phyloP scores from a whole-genome alignment of 2,329 filamentous ascomycete genomes.

The Ophioceras dolichostomum region DNA sequence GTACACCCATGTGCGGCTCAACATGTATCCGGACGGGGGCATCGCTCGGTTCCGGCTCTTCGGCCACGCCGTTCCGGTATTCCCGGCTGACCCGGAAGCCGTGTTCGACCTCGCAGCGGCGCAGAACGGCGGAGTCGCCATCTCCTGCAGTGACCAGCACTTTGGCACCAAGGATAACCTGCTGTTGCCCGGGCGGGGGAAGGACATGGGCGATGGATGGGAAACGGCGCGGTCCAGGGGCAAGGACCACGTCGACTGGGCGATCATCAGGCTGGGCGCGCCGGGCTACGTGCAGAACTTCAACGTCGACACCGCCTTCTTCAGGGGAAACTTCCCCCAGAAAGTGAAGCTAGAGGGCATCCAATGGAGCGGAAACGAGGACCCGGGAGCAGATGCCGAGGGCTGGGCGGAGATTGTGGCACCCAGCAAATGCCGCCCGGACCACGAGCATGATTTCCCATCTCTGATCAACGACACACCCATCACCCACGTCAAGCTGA shows the following conservation, averaged over 20 bases:
- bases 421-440: constrained; percentile 58
- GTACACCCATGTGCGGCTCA: constrained; percentile 68
- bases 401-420: constrained; percentile 56
- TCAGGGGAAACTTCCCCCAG: constrained; percentile 74
- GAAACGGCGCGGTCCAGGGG: constrained; percentile 66
- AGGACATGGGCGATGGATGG: constrained; percentile 85
- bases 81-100: constrained; percentile 51
- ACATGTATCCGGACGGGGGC: constrained; percentile 79
- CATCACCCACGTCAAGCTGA: constrained; percentile 78
- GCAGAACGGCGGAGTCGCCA: constrained; percentile 65
- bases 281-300: constrained; percentile 52
- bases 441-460: constrained; percentile 58
- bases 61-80: constrained; percentile 64
- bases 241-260: constrained; percentile 66
- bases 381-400: constrained; percentile 42
- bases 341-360: constrained; percentile 57
- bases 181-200: constrained; percentile 30
- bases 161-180: constrained; percentile 54
- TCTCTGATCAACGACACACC: constrained; percentile 41
- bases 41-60: constrained; percentile 72
- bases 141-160: constrained; percentile 71
- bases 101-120: constrained; percentile 67
- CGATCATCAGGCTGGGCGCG: constrained; percentile 61
- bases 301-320: constrained; percentile 71
- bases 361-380: constrained; percentile 35